Evolutionary conservation across 169 alveolate species (phyloP), one percentile per base, ranked within the genome.

Genomic region (Eimeria sp.): DNA sequence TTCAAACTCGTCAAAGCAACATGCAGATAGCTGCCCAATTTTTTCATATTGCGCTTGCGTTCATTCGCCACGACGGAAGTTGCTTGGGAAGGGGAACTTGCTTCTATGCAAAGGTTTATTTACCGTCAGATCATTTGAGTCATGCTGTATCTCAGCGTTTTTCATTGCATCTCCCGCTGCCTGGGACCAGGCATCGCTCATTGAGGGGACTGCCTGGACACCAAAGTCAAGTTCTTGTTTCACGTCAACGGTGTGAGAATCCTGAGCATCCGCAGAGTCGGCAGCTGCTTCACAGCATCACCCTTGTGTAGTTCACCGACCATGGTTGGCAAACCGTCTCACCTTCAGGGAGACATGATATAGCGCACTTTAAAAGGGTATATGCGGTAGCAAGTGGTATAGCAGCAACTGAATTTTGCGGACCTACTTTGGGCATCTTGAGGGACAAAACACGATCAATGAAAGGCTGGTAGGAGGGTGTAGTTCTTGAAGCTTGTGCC

Each of bases 171-270:
- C 76, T 62, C 91, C 80, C 23, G 82, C 91, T 43, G 91, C 91
- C 60, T 85, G 91, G 64, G 74, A 58, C 80, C 91, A 58, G n/a
- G 80, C 52, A 25, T 90, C 90, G 11, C n/a, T 46, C 52, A 40
- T 62, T 43, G 71, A 16, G 16, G 95, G 62, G n/a, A 77, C 88
- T 16, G 95, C 95, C 40, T 90, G 95, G 56, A 90, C 56, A 10
- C 85, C 95, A 40, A 90, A 77, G 89, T 90, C 95, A 10, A 90
- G 90, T 78, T 90, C 95, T 46, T 90, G 87, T 43, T 77, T 54
- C 40, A 77, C 68, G n/a, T 58, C 90, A 13, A 90, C 82, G 58
- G 56, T 62, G 23, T 33, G 49, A 66, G 72, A 56, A 62, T 78
- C 76, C 95, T 90, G 95, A 62, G 30, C 62, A 62, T 23, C 62